Evolutionary conservation across 2,329 filamentous ascomycete genomes (phyloP), one percentile per base, ranked within the genome.

Genomic region (Salinomyces thailandicus): DNA sequence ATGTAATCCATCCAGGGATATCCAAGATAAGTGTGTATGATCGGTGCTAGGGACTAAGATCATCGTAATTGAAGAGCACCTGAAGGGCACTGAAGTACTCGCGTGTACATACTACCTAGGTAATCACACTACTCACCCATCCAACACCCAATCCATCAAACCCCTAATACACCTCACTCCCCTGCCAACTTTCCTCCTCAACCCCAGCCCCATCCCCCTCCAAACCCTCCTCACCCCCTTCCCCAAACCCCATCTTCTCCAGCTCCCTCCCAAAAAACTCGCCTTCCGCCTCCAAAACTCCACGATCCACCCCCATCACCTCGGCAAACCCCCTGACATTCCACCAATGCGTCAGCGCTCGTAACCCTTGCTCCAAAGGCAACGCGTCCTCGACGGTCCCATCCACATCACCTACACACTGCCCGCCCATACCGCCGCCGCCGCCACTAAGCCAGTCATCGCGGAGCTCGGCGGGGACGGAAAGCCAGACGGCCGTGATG

Each of bases 401-500:
- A 51, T 98, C 91, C 1, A 96, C 79, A 55, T 95, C 87, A 4
- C 57, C 57, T 5, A 56, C 46, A 9, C 54, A 51, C 3, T 45
- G 50, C 17, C 57, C 57, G 9, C 57, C 57, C 51, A 59, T 57
- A 1, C 55, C 55, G n/a, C 57, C 57, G 12, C 57, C 57, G 11
- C 57, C 57, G 4, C 89, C 89, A 0, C 84, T 79, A 1, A 96
- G 71, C 89, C 91, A 96, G 62, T 95, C 91, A 55, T 98, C 91
- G 18, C 89, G 74, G 31, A 98, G 70, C 59, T 96, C 89, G 0
- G 89, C 89, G 5, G 86, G 74, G 55, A 89, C 94, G 62, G 94
- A 85, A 33, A 98, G 69, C 60, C 95, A 98, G 1, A 98, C 85
- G 3, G 87, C 86, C 0, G 91, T 98, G 55, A 98, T 98, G 54